Conservation (phyloP, 768 basidiomycete species). For the Lactarius deliciosus region DNA sequence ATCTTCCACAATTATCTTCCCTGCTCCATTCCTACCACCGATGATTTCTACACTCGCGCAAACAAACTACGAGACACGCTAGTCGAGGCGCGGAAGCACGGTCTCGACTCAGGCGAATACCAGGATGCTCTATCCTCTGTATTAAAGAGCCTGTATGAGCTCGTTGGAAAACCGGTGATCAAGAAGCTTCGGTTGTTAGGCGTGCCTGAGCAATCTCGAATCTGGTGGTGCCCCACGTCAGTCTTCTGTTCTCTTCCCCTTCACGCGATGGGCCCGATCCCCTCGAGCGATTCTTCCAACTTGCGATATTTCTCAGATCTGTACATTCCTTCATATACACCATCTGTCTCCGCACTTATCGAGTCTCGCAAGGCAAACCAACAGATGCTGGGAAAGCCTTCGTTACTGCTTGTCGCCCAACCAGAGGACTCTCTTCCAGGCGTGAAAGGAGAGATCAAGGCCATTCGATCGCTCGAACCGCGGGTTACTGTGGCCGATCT, state of each 20-base stretch:
- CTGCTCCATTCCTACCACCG: background rate
- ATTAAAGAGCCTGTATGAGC: background rate
- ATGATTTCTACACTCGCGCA: slow-evolving; percentile 4
- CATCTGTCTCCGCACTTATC: slow-evolving; percentile 10
- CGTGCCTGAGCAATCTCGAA: slow-evolving; percentile 4
- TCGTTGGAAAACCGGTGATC: slow-evolving; percentile 7
- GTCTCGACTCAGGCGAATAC: background rate
- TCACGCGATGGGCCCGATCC: slow-evolving; percentile 14
- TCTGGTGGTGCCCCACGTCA: background rate
- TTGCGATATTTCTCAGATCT: slow-evolving; percentile 10
- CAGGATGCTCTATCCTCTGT: background rate
- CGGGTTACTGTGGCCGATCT: too few species aligned
- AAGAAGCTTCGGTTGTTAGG: background rate
- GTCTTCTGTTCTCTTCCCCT: slow-evolving; percentile 13
- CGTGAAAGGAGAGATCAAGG: background rate
- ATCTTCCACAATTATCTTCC: background rate
- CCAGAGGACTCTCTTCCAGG: background rate
- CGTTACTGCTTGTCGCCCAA: slow-evolving; percentile 9
- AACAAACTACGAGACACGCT: background rate
- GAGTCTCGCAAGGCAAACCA: background rate
- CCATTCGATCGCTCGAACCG: too few species aligned
- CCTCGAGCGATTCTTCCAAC: background rate
- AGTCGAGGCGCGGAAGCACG: background rate
- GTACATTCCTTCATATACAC: slow-evolving; percentile 10
- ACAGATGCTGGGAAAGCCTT: background rate